Conservation (phyloP, 2,329 filamentous ascomycete species). For the Microsporum canis region DNA sequence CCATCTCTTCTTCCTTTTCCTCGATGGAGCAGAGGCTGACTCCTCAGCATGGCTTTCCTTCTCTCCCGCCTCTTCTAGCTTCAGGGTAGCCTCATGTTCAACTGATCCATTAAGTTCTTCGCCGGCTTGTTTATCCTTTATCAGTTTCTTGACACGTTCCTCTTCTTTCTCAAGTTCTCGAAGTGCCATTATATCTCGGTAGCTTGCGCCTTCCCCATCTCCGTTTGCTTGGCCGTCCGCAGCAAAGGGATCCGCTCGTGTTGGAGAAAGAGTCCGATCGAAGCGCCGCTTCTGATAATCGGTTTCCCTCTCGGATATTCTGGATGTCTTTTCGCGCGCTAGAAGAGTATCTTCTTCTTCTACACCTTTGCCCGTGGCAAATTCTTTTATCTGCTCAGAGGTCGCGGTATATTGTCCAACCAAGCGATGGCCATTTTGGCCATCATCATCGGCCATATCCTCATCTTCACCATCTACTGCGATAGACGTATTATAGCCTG, state of each 20-base stretch:
- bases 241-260: slow-evolving; percentile 74
- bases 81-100: slow-evolving; percentile 63
- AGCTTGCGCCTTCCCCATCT: slow-evolving; percentile 63
- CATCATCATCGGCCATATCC: slow-evolving; percentile 68
- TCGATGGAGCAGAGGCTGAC: slow-evolving; percentile 51
- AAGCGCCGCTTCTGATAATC: slow-evolving; percentile 96
- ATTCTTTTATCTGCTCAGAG: slow-evolving; percentile 84
- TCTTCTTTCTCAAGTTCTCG: slow-evolving; percentile 90
- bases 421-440: slow-evolving; percentile 61
- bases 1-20: slow-evolving; percentile 93
- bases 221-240: slow-evolving; percentile 58
- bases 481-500: slow-evolving; percentile 84
- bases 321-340: slow-evolving; percentile 74
- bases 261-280: slow-evolving; percentile 70
- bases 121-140: slow-evolving; percentile 61
- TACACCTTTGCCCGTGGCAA: slow-evolving; percentile 69
- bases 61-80: slow-evolving; percentile 48
- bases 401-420: slow-evolving; percentile 95
- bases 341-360: slow-evolving; percentile 87
- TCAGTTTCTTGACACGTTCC: slow-evolving; percentile 67
- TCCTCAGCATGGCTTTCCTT: slow-evolving; percentile 64
- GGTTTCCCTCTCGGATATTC: slow-evolving; percentile 85
- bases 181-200: slow-evolving; percentile 80
- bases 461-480: slow-evolving; percentile 67
- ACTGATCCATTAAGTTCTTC: slow-evolving; percentile 44